phyloP scores from a whole-genome alignment of 2,329 filamentous ascomycete species.

The Aspergillus unguis region DNA sequence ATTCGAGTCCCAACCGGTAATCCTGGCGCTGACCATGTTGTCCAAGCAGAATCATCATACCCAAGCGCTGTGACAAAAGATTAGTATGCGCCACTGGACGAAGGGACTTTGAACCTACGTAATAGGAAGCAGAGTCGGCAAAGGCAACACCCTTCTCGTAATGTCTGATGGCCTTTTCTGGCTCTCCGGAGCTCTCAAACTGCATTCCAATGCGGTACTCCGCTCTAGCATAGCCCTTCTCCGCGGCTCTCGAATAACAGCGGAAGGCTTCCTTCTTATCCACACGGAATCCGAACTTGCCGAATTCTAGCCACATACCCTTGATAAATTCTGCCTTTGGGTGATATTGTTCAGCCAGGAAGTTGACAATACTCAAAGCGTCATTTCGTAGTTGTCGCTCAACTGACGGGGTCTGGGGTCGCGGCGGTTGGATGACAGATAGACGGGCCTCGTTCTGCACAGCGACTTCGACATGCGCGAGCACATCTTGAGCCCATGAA shows the following conservation, averaged over 20 bases:
- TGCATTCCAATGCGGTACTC: conserved; percentile 99
- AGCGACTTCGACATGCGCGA: conserved; percentile 82
- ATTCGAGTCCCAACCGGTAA: conserved; percentile 69
- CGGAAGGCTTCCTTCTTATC: conserved; percentile 94
- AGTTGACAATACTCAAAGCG: conserved; percentile 85
- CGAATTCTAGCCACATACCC: conserved; percentile 97
- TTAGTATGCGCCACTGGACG: not conserved
- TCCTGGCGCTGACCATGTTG: conserved; percentile 90
- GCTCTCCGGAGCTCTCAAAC: conserved; percentile 91
- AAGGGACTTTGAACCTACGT: conserved; percentile 38
- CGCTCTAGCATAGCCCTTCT: conserved; percentile 79
- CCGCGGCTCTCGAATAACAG: conserved; percentile 80
- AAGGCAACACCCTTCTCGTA: conserved; percentile 77
- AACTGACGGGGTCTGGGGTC: conserved; percentile 75
- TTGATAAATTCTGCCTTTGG: conserved; percentile 92
- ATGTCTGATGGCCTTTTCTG: conserved; percentile 83
- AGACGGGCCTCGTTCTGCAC: conserved; percentile 72
- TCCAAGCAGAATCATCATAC: conserved; percentile 95
- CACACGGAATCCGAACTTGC: conserved; percentile 83
- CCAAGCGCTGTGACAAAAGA: conserved; percentile 64
- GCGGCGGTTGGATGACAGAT: conserved; percentile 53
- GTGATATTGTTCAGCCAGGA: conserved; percentile 85
- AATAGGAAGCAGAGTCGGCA: conserved; percentile 82
- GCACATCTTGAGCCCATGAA: conserved; percentile 89
- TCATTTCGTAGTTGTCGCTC: conserved; percentile 87